Percentiles rank a stretch among this genome's conserved stretches.
phyloP scores from a whole-genome alignment of 2,329 filamentous ascomycete species.

The Aspergillus sp. region DNA sequence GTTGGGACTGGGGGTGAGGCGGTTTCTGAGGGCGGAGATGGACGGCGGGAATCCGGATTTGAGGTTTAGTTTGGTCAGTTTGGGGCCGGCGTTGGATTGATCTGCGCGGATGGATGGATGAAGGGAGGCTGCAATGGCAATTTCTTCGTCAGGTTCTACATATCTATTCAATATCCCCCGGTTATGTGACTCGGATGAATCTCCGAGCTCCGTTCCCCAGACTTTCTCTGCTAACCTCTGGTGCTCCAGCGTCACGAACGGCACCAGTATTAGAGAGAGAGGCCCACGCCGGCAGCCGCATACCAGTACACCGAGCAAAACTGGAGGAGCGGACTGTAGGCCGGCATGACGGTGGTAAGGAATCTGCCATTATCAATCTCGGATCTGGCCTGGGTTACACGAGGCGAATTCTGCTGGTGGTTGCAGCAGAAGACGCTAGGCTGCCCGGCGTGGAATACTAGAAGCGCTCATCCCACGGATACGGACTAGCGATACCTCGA shows the following conservation, averaged over 20 bases:
- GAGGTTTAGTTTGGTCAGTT: constrained; percentile 54
- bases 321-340: too few relatives aligned
- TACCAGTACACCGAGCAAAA: constrained; percentile 23
- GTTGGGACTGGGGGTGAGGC: constrained; percentile 57
- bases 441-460: too few relatives aligned
- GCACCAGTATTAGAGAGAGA: constrained; percentile 19
- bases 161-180: background rate
- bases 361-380: too few relatives aligned
- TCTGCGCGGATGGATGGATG: background rate
- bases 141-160: background rate
- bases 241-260: constrained; percentile 21
- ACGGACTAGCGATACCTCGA: too few relatives aligned
- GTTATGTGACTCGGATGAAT: background rate
- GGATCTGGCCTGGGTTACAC: too few relatives aligned
- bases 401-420: too few relatives aligned
- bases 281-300: constrained; percentile 16
- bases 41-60: constrained; percentile 47
- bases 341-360: too few relatives aligned
- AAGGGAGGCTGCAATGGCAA: too few relatives aligned
- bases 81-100: constrained; percentile 48
- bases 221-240: constrained; percentile 13
- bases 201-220: background rate
- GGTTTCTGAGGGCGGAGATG: constrained; percentile 50
- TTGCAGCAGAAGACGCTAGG: too few relatives aligned
- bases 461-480: too few relatives aligned